Evolutionary conservation across 2,329 filamentous ascomycete genomes (phyloP), one percentile per base, ranked within the genome.

Genomic region (Didymella lethalis): DNA sequence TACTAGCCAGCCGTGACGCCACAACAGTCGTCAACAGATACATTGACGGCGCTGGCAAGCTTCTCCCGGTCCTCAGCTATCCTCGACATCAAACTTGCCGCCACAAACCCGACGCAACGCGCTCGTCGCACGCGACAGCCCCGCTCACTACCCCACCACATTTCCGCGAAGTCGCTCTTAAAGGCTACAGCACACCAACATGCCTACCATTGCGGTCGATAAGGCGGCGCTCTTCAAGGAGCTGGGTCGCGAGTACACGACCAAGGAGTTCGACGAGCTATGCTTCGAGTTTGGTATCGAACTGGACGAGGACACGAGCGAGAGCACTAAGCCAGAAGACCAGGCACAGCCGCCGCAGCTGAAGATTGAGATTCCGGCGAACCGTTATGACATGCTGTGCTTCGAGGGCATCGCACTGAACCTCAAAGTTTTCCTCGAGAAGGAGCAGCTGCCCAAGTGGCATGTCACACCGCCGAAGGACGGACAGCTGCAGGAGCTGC

Each of bases 231-330:
- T 99, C 76, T 98, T 91, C 85, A 89, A 96, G 82, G 93, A 91
- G 77, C 86, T 99, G 60, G 94, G 93, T 75, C 89, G 89, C 81
- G 89, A 95, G 87, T 97, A 86, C 78, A 97, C 94, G 54, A 95
- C 92, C 64, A 88, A 96, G 72, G 92, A 96, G 75, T 99, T 99
- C 75, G 95, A 99, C 79, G 91, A 96, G 75, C 85, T 99, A 69
- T 98, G 95, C 80, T 99, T 99, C 85, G 94, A 99, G 74, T 99
- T 97, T 76, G 93, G 93, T 60, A 96, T 99, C 76, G 95, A 99
- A 80, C 86, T 99, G 69, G 95, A 99, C 81, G 94, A 98, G 82
- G 95, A 99, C 59, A 68, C 63, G 14, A 71, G 64, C 31, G 61
- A 70, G 56, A 69, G 67, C 52, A 73, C 72, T 46, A 78, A 72